phyloP scores from a whole-genome alignment of 164 flowering plant species.

The Platanus orientalis region DNA sequence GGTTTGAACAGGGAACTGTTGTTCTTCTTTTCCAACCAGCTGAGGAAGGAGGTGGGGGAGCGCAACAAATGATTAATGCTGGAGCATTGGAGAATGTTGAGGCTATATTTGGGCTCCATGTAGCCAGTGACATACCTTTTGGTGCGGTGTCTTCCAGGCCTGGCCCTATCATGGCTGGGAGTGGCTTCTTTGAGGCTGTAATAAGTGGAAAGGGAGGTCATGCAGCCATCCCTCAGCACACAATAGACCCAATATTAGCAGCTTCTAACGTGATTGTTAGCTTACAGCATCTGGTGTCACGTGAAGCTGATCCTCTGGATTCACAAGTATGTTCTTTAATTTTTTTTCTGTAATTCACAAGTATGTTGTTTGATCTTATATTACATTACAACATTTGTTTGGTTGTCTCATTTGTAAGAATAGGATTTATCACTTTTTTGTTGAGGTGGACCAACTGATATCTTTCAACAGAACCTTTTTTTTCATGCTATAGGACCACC shows the following conservation, averaged over 20 bases:
- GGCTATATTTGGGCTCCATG: slow-evolving; percentile 74
- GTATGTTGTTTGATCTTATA: too few relatives aligned
- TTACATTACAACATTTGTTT: too few relatives aligned
- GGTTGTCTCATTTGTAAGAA: too few relatives aligned
- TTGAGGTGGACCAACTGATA: too few relatives aligned
- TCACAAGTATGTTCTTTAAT: slow-evolving; percentile 43
- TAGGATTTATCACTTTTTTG: too few relatives aligned
- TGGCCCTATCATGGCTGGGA: slow-evolving; percentile 65
- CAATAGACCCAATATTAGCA: slow-evolving; percentile 81
- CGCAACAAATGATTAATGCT: slow-evolving; percentile 48
- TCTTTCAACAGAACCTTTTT: too few relatives aligned
- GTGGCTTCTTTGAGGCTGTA: slow-evolving; percentile 69
- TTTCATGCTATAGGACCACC: background rate
- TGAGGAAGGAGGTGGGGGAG: slow-evolving; percentile 80
- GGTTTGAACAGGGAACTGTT: slow-evolving; percentile 58
- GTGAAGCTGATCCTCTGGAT: slow-evolving; percentile 84
- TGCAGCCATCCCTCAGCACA: slow-evolving; percentile 72
- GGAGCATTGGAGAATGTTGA: slow-evolving; percentile 55
- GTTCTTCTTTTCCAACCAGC: slow-evolving; percentile 83
- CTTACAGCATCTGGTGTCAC: slow-evolving; percentile 74
- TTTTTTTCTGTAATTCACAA: too few relatives aligned
- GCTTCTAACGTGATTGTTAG: slow-evolving; percentile 69
- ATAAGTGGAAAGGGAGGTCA: slow-evolving; percentile 85
- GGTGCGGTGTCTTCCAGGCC: slow-evolving; percentile 53
- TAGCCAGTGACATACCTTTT: slow-evolving; percentile 26